phyloP scores from a whole-genome alignment of 192 early-diverging fungal genomes.

The Gryganskiella cystojenkinii region DNA sequence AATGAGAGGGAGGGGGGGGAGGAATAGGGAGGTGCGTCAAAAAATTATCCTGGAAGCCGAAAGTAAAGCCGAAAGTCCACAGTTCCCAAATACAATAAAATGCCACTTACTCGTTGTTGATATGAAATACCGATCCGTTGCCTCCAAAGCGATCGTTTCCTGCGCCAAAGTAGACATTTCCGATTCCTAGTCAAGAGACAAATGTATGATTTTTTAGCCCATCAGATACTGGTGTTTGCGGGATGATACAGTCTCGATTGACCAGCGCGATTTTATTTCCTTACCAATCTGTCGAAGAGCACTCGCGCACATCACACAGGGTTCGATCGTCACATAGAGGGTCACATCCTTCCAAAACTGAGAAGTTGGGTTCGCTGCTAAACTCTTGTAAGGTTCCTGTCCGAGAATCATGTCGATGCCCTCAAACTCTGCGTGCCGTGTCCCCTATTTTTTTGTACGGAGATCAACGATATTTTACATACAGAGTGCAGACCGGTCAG shows the following conservation, averaged over 20 bases:
- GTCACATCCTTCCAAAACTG: slow-evolving; percentile 57
- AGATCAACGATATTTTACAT: no score
- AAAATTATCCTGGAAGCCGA: no score
- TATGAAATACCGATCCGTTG: slow-evolving; percentile 88
- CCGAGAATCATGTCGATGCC: slow-evolving; percentile 86
- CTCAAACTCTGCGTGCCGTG: slow-evolving; percentile 94
- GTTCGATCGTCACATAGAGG: slow-evolving; percentile 97
- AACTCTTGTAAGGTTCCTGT: slow-evolving; percentile 28
- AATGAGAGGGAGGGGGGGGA: slow-evolving; percentile 1
- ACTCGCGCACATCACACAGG: slow-evolving; percentile 97
- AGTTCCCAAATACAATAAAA: background rate
- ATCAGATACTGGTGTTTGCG: background rate
- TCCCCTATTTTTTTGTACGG: no score
- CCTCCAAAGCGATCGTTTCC: slow-evolving; percentile 97
- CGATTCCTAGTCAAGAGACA: slow-evolving; percentile 62
- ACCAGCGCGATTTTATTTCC: background rate
- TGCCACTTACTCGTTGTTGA: slow-evolving; percentile 78
- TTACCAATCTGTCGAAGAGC: slow-evolving; percentile 84
- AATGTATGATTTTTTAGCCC: no score
- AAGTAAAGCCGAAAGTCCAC: background rate
- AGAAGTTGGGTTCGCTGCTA: slow-evolving; percentile 28
- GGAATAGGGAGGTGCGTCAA: background rate
- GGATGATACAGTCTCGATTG: background rate
- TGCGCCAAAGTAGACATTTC: slow-evolving; percentile 92
- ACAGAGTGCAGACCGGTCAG: no score